Evolutionary conservation across 2,329 filamentous ascomycete genomes (phyloP).

Genomic region (Dactylellina drechsleri): DNA sequence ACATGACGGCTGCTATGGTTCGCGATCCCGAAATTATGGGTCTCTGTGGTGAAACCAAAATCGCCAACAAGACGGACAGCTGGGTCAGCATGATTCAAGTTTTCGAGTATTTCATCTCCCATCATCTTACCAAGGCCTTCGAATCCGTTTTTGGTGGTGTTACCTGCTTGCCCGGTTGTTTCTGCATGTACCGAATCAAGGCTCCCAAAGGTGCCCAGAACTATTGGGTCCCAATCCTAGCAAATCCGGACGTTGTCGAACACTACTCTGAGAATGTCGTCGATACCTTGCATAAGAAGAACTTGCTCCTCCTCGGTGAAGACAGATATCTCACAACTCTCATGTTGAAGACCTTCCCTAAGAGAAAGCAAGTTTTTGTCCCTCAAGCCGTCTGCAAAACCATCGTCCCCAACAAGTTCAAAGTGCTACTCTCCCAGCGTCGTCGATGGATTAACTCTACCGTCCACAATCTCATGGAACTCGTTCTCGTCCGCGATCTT

Average conservation of each 20-base stretch:
- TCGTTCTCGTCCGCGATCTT: slow-evolving; percentile 91
- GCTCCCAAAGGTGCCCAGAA: slow-evolving; percentile 97
- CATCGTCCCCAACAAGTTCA: slow-evolving; percentile 91
- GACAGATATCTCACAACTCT: slow-evolving; percentile 95
- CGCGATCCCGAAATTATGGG: slow-evolving; percentile 99
- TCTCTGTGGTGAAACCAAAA: slow-evolving; percentile 98
- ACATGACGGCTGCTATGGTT: slow-evolving; percentile 99
- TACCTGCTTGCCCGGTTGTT: slow-evolving; percentile 96
- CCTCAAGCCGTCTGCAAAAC: slow-evolving; percentile 99
- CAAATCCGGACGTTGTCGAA: slow-evolving; percentile 97
- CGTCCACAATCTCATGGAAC: slow-evolving; percentile 97
- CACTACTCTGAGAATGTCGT: slow-evolving; percentile 99
- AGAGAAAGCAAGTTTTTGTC: slow-evolving; percentile 98
- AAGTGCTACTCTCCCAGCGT: slow-evolving; percentile 89
- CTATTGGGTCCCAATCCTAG: slow-evolving; percentile 98
- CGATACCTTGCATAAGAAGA: slow-evolving; percentile 98
- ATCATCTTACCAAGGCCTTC: slow-evolving; percentile 95
- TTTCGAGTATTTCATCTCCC: slow-evolving; percentile 99
- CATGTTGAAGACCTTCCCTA: slow-evolving; percentile 98
- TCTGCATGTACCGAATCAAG: slow-evolving; percentile 99
- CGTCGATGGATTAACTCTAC: slow-evolving; percentile 99
- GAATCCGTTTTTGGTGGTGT: slow-evolving; percentile 99
- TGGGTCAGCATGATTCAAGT: slow-evolving; percentile 99
- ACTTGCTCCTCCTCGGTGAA: slow-evolving; percentile 87
- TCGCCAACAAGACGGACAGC: slow-evolving; percentile 93